Percentiles rank a stretch among this genome's conserved stretches.
Evolutionary conservation across 2,329 filamentous ascomycete species (phyloP).

Genomic region (Trichophyton verrucosum): DNA sequence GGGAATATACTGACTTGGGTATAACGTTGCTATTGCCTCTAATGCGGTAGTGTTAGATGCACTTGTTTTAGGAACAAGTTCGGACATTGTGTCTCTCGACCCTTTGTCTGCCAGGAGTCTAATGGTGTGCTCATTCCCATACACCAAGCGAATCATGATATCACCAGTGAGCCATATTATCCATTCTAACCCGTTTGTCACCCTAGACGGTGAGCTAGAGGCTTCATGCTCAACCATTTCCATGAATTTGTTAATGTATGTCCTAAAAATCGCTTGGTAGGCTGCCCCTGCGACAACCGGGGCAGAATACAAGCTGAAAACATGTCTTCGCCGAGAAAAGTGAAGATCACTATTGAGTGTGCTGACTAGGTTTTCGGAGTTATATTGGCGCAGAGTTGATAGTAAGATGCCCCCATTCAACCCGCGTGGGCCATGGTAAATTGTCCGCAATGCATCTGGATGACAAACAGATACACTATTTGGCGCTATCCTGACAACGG

Average conservation of each 20-base stretch:
- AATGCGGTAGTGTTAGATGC: not conserved
- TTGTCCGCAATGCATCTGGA: conserved; percentile 12
- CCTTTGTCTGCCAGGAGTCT: conserved; percentile 10
- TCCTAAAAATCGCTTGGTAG: conserved; percentile 9
- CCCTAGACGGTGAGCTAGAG: conserved; percentile 2
- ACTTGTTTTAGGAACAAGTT: conserved; percentile 5
- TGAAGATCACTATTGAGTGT: conserved; percentile 13
- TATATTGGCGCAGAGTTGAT: conserved; percentile 12
- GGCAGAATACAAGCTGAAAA: conserved; percentile 10
- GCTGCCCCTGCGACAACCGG: conserved; percentile 8
- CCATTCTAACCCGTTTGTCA: conserved; percentile 11
- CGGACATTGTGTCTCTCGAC: conserved; percentile 9
- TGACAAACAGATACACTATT: conserved; percentile 13
- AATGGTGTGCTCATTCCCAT: conserved; percentile 7
- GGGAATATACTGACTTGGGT: conserved; percentile 11
- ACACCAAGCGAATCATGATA: conserved; percentile 13
- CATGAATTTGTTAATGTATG: conserved; percentile 10
- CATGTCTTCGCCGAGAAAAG: conserved; percentile 11
- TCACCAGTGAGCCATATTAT: conserved; percentile 13
- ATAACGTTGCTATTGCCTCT: conserved; percentile 7
- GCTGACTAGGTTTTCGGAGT: conserved; percentile 13
- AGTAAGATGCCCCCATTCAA: conserved; percentile 7
- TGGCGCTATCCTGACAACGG: conserved; percentile 12
- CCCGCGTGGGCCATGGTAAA: conserved; percentile 13
- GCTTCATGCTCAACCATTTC: conserved; percentile 9